Evolutionary conservation across 192 early-diverging fungal species (phyloP), one percentile per base, ranked within the genome.

Genomic region (Oehlia diaphana): DNA sequence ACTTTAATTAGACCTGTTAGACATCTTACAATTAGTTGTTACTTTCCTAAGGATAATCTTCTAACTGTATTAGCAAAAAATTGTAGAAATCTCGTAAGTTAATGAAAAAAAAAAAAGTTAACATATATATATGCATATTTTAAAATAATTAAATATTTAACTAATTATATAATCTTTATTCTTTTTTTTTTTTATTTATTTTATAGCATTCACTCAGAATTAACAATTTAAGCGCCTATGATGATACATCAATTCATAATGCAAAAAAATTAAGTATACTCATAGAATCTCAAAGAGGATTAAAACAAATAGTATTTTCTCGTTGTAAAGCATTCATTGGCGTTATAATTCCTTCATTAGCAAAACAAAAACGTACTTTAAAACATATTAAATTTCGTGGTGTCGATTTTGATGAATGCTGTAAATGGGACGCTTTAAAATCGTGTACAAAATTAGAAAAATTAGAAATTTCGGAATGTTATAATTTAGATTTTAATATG

Each of bases 21-120:
- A 31, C 9, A 47, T 14, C 44, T 72, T 21, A 10, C 44, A 47
- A 72, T 72, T 21, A 69, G 35, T 69, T 69, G 67, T 42, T 69
- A 19, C n/a, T 69, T 69, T 69, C 67, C 28, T 16, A 69, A 21
- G 42, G 33, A 69, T 1, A 37, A 13, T 33, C 67, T 69, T 21
- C 9, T 69, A 21, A 19, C 9, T 37, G 16, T 3, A 21, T 21
- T 69, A 39, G 42, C 72, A 13, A 61, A 74, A 23, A 13, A 53
- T 14, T 74, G 72, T 28, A 74, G 23, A 53, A 74, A 58, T 50
- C n/a, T 74, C 4, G 72, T 74, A 74, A 69, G 19, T 26, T 26
- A 26, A 26, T 26, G 26, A 26, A 26, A 26, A 26, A 26, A 26
- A 26, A 26, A 26, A 26, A 26, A 26, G 26, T 26, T 26, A 26